Evolutionary conservation across 1,284 basidiomycete species (phyloP).

Genomic region (Trametes pubescens): DNA sequence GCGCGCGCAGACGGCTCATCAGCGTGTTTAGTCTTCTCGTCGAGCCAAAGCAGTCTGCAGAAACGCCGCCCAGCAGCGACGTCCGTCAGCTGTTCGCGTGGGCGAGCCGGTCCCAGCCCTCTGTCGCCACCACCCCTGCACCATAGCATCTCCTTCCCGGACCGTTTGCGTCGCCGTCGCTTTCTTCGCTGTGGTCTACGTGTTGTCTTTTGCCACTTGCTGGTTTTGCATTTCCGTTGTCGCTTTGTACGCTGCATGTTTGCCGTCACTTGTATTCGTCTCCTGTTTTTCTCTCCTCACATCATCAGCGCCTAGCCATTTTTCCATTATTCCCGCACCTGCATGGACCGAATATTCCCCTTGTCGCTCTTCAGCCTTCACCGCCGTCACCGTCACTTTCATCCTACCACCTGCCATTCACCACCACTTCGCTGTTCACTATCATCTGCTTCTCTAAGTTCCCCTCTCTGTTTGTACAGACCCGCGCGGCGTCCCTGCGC

Average conservation of each 20-base stretch:
- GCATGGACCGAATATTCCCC: not conserved
- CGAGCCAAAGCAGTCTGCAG: constrained; percentile 80
- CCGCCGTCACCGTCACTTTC: not conserved
- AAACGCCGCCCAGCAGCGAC: constrained; percentile 69
- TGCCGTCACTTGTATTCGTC: constrained; percentile 22
- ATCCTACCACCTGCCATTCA: constrained; percentile 13
- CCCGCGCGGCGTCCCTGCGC: not conserved
- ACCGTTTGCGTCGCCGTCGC: constrained; percentile 38
- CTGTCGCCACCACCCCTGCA: constrained; percentile 18
- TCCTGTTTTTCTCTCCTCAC: not conserved
- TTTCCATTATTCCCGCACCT: constrained; percentile 1
- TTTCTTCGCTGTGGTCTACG: constrained; percentile 29
- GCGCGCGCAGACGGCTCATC: constrained; percentile 16
- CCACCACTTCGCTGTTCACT: constrained; percentile 15
- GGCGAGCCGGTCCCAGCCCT: constrained; percentile 63
- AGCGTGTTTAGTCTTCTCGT: constrained; percentile 67
- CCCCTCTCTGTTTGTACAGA: constrained; percentile 17
- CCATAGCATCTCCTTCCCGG: constrained; percentile 19
- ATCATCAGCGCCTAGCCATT: not conserved
- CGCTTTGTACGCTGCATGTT: constrained; percentile 34
- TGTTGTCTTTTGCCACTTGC: constrained; percentile 21
- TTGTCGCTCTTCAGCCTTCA: not conserved
- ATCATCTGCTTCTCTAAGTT: constrained; percentile 10
- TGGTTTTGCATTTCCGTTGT: constrained; percentile 24
- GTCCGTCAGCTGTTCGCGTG: constrained; percentile 80